phyloP scores from a whole-genome alignment of 129 eudicot genomes.

The Centrapalus pauciflorus region DNA sequence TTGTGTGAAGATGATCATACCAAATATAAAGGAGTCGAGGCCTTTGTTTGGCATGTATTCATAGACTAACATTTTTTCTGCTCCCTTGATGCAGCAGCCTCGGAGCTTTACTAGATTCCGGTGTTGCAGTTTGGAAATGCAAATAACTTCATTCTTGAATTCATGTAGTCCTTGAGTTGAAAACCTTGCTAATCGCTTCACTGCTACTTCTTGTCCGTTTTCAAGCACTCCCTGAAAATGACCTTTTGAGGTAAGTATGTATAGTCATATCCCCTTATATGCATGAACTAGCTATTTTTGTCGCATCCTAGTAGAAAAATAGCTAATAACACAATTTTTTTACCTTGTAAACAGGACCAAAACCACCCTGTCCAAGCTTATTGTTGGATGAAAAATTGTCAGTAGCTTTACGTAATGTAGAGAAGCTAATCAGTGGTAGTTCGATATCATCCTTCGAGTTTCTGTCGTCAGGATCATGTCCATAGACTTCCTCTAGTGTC shows the following conservation, averaged over 20 bases:
- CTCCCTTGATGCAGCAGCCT: constrained; percentile 47
- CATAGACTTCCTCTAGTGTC: constrained; percentile 7
- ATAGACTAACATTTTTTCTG: constrained; percentile 47
- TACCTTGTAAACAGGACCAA: constrained; percentile 49
- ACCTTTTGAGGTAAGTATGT: constrained; percentile 9
- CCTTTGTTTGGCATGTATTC: constrained; percentile 62
- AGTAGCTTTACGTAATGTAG: constrained; percentile 30
- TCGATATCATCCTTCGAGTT: constrained; percentile 31
- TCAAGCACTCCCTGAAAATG: constrained; percentile 30
- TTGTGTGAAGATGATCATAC: constrained; percentile 15
- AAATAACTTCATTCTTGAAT: constrained; percentile 52
- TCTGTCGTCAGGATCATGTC: background rate
- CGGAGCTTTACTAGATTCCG: constrained; percentile 45
- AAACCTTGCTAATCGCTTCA: constrained; percentile 41
- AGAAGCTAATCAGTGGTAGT: constrained; percentile 24
- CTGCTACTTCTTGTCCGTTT: constrained; percentile 44
- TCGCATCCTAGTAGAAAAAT: too few species aligned
- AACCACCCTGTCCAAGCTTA: constrained; percentile 53
- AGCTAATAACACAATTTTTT: too few species aligned
- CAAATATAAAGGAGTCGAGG: constrained; percentile 45
- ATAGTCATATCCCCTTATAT: too few species aligned
- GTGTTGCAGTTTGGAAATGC: constrained; percentile 54
- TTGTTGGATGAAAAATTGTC: constrained; percentile 26
- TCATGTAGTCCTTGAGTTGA: constrained; percentile 55
- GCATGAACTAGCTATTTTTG: too few species aligned